A percentile compares a stretch with the other conserved stretches of the same genome.
These are phyloP conservation scores for Pseudopithomyces chartarum DNA, from an alignment of 2,329 filamentous ascomycete species.

Conservation along the genomic window DNA sequence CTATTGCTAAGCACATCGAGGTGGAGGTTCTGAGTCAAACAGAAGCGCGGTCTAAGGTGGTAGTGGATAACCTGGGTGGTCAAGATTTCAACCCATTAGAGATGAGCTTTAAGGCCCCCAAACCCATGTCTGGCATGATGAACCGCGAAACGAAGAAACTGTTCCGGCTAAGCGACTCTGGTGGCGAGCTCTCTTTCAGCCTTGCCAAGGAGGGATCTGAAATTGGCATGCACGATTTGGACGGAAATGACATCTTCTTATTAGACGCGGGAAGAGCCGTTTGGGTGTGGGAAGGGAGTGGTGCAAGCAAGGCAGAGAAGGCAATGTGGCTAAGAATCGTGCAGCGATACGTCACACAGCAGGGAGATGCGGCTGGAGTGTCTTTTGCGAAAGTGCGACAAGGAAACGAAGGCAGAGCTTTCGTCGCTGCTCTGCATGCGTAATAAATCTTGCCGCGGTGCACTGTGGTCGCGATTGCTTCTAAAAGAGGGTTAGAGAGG, in stretches of 20 bases:
- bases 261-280: constrained; percentile 62
- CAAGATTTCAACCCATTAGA: constrained; percentile 49
- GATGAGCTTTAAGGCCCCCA: constrained; percentile 48
- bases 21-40: constrained; percentile 68
- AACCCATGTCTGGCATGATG: constrained; percentile 44
- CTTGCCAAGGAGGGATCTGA: constrained; percentile 61
- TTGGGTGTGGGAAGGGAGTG: constrained; percentile 70
- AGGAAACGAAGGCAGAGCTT: constrained; percentile 60
- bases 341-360: constrained; percentile 59
- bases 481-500: neutral
- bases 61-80: constrained; percentile 56
- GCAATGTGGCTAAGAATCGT: constrained; percentile 64
- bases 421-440: constrained; percentile 53
- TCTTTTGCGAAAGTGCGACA: constrained; percentile 64
- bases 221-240: constrained; percentile 57
- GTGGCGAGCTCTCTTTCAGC: constrained; percentile 62
- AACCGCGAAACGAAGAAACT: constrained; percentile 51
- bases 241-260: constrained; percentile 66
- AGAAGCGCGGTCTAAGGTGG: constrained; percentile 59
- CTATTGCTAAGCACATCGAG: constrained; percentile 65
- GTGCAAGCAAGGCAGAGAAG: constrained; percentile 64
- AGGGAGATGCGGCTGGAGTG: constrained; percentile 47
- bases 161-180: constrained; percentile 67
- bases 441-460: constrained; percentile 1
- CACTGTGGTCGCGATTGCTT: neutral